phyloP scores from a whole-genome alignment of 1,284 basidiomycete species.

The Melampsora allii-populina region DNA sequence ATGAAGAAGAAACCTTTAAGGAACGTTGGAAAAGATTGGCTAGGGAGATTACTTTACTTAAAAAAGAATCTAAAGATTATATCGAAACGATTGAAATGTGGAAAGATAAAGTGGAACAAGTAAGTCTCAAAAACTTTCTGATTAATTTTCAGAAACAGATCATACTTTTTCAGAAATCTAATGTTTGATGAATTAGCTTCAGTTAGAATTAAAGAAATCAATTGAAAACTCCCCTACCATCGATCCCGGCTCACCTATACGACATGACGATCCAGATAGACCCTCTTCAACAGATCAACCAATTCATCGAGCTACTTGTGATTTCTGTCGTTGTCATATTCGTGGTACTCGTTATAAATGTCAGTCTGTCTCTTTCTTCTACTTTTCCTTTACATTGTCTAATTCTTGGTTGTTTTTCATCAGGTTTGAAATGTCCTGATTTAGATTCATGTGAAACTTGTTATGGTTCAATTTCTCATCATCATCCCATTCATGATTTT shows the following conservation, averaged over 20 bases:
- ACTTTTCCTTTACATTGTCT: background rate
- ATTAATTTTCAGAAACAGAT: background rate
- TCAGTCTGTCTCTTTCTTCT: background rate
- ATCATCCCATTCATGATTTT: constrained; percentile 38
- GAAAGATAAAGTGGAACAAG: constrained; percentile 30
- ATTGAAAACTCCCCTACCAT: constrained; percentile 4
- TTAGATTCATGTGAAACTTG: constrained; percentile 30
- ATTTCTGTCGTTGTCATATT: constrained; percentile 40
- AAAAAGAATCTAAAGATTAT: constrained; percentile 38
- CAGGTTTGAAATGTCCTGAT: constrained; percentile 39
- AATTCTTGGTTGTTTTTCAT: background rate
- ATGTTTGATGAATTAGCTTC: constrained; percentile 6
- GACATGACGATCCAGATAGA: background rate
- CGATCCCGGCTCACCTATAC: constrained; percentile 8
- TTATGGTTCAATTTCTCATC: constrained; percentile 11
- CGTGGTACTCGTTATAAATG: constrained; percentile 37
- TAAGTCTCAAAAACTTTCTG: background rate
- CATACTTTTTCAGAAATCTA: background rate
- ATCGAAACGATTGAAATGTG: constrained; percentile 28
- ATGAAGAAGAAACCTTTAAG: background rate
- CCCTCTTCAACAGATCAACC: constrained; percentile 7
- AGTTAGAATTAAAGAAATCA: constrained; percentile 28
- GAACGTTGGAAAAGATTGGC: constrained; percentile 34
- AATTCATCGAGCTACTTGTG: constrained; percentile 29
- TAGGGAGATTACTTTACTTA: constrained; percentile 11